Evolutionary conservation across 805 yeast genomes (phyloP).

Genomic region (Candida nitratophila): DNA sequence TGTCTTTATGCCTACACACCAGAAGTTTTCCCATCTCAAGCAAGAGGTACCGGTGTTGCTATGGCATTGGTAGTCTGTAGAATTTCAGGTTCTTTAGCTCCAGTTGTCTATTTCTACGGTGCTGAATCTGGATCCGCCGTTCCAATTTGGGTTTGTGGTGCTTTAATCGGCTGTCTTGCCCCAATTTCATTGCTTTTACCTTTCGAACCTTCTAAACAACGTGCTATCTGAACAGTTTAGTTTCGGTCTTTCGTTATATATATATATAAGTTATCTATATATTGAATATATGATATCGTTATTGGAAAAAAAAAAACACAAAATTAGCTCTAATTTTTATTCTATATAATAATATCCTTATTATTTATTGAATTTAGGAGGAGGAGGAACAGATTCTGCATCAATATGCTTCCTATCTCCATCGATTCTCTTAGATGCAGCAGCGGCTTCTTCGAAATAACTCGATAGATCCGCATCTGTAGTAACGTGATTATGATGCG

Average conservation of each 20-base stretch:
- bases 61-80: conserved; percentile 49
- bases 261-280: too few species aligned
- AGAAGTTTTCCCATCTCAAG: conserved; percentile 47
- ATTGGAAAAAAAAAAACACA: too few species aligned
- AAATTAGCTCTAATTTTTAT: too few species aligned
- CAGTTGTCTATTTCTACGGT: conserved; percentile 48
- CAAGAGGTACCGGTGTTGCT: conserved; percentile 56
- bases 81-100: conserved; percentile 49
- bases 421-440: conserved; percentile 32
- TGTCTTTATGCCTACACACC: conserved; percentile 62
- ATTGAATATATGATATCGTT: too few species aligned
- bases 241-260: too few species aligned
- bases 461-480: conserved; percentile 22
- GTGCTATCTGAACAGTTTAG: neutral
- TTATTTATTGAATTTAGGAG: neutral
- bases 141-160: conserved; percentile 58
- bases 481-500: neutral
- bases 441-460: conserved; percentile 35
- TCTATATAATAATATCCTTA: too few species aligned
- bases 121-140: conserved; percentile 41
- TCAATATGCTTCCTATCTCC: conserved; percentile 16
- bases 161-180: conserved; percentile 41
- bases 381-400: neutral
- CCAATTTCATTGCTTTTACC: conserved; percentile 40
- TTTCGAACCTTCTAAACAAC: conserved; percentile 35